Base-by-base conservation (phyloP, 768 basidiomycete genomes). In the Boletus vinaceobasis region DNA sequence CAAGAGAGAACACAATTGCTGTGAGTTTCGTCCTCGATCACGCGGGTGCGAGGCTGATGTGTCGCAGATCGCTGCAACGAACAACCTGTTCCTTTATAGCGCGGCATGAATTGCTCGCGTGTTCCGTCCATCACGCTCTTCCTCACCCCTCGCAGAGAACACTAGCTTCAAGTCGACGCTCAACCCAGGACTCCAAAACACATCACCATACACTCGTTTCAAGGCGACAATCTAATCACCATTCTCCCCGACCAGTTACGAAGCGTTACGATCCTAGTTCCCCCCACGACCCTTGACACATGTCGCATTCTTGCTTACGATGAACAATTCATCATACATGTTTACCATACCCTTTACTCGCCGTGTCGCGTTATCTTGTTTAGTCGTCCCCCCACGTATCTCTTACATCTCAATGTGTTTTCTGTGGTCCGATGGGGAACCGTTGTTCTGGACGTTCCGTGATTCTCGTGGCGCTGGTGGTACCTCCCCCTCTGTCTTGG, bases 1-100 rank as follows among this genome's bases (percentile, higher is more conserved):
- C 97, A 44, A 79, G 85, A 70, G 97, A 99, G 79, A 93, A 95
- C 73, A 98, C 96, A 43, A 98, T 99, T 69, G 95, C 95, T 65
- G 93, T 95, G 65, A 67, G 90, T 80, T 7, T 37, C 39, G 23
- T 51, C 44, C 29, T 31, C 37, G 14, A 17, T 17, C n/a, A 23
- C 13, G 5, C n/a, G n/a, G 40, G 48, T n/a, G 5, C 13, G 19
- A 33, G 9, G 42, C 52, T 67, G 37, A 67, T 38, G 10, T 45
- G 23, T 15, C 36, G 13, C 62, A 95, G 92, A 95, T 98, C 69
- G 94, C 94, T 48, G 94, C 94, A 40, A 98, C 94, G 64, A 72
- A 71, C 66, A 73, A 72, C 49, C 23, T 70, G 60, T 70, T 70
- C 59, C 66, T 70, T 32, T 70, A 70, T 33, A 70, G 68, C 47